Percentiles rank a stretch among this genome's conserved stretches.
phyloP scores from a whole-genome alignment of 1,284 basidiomycete genomes.

The Ceratobasidium sp. region DNA sequence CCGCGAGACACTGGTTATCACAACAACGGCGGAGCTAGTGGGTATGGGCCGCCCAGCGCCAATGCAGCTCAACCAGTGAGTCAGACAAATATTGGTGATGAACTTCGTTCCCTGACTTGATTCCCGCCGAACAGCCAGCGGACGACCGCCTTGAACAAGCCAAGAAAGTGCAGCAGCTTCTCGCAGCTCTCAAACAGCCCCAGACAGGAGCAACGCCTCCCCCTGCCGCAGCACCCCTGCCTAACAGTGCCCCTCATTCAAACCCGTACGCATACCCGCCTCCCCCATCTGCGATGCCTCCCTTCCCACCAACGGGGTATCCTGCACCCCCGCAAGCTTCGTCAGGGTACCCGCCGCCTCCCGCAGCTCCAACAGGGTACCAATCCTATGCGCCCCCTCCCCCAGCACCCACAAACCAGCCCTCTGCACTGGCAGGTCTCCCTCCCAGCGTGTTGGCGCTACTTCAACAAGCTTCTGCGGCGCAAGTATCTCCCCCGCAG shows the following conservation, averaged over 20 bases:
- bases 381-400: constrained; percentile 48
- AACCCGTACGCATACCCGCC: constrained; percentile 33
- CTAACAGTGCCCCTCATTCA: constrained; percentile 9
- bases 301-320: constrained; percentile 32
- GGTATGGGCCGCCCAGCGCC: constrained; percentile 13
- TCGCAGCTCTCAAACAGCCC: constrained; percentile 26
- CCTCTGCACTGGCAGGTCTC: constrained; percentile 51
- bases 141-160: constrained; percentile 83
- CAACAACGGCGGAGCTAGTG: neutral
- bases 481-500: constrained; percentile 53
- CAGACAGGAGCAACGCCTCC: constrained; percentile 75
- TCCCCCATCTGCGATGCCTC: constrained; percentile 25
- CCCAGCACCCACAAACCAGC: constrained; percentile 23
- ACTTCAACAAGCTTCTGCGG: constrained; percentile 56
- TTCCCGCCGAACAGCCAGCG: constrained; percentile 47
- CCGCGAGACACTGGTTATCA: constrained; percentile 40
- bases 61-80: constrained; percentile 24
- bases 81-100: neutral
- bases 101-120: neutral
- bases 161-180: constrained; percentile 72
- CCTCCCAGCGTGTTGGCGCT: constrained; percentile 70
- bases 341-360: constrained; percentile 39
- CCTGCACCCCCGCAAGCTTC: constrained; percentile 33
- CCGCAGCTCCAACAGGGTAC: constrained; percentile 33
- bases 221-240: constrained; percentile 51